Evolutionary conservation across 1,139 yeast species (phyloP).

Genomic region (Yamadazyma blattariae): DNA sequence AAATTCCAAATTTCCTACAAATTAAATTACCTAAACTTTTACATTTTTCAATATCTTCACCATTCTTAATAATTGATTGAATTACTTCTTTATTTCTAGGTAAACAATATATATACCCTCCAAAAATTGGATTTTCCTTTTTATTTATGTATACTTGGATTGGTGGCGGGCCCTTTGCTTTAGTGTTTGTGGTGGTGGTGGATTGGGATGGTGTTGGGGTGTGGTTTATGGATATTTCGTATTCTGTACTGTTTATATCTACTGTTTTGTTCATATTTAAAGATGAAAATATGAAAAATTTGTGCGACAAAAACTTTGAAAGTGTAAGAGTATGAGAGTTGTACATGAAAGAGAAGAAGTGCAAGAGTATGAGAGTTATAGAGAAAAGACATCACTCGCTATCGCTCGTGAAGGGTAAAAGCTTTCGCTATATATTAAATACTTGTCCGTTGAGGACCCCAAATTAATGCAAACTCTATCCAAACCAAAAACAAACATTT

Average conservation of each 20-base stretch:
- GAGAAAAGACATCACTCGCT: too few species aligned
- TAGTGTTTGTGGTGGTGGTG: not conserved
- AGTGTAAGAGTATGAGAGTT: too few species aligned
- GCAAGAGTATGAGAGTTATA: not conserved
- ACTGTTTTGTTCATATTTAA: too few species aligned
- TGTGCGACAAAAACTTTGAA: too few species aligned
- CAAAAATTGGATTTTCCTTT: slow-evolving; percentile 8
- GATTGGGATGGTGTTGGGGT: not conserved
- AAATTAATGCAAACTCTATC: slow-evolving; percentile 52
- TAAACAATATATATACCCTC: slow-evolving; percentile 17
- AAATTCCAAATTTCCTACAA: slow-evolving; percentile 11
- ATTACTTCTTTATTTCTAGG: slow-evolving; percentile 6
- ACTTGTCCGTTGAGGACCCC: slow-evolving; percentile 57
- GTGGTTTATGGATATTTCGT: slow-evolving; percentile 8
- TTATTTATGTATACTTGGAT: slow-evolving; percentile 12
- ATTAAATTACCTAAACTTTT: slow-evolving; percentile 14
- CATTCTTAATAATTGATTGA: slow-evolving; percentile 11
- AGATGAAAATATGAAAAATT: too few species aligned
- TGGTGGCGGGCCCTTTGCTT: slow-evolving; percentile 8
- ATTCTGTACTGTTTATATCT: slow-evolving; percentile 10
- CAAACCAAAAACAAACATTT: slow-evolving; percentile 14
- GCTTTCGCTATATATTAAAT: slow-evolving; percentile 19
- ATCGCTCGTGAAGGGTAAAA: too few species aligned
- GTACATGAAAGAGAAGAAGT: too few species aligned
- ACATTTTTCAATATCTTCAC: slow-evolving; percentile 13